A percentile compares a stretch with the other conserved stretches of the same genome.
These are phyloP conservation scores for Tetrahymena borealis DNA, from an alignment of 73 alveolate species.

Conservation along the genomic window DNA sequence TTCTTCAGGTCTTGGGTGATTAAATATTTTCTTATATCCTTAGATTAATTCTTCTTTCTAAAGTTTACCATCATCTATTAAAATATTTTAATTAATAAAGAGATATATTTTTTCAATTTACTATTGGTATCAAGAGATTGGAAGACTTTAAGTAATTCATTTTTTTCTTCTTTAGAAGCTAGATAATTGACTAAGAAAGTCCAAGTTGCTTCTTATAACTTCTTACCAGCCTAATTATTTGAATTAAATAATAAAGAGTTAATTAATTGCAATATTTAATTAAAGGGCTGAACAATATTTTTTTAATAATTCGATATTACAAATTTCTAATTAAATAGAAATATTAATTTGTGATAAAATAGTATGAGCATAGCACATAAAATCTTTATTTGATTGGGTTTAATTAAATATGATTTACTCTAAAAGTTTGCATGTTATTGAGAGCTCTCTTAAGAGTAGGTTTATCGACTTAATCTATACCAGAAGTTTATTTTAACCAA, in stretches of 20 bases:
- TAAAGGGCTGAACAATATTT: no score
- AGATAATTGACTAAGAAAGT: constrained; percentile 14
- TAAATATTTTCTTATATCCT: constrained; percentile 11
- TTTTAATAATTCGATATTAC: no score
- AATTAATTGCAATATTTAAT: no score
- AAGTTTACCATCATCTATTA: not conserved
- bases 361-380: no score
- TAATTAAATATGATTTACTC: not conserved
- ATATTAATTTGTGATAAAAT: no score
- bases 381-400: no score
- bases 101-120: not conserved
- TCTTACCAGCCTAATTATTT: not conserved
- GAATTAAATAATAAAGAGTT: not conserved
- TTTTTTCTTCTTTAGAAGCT: constrained; percentile 28
- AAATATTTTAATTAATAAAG: not conserved
- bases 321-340: no score
- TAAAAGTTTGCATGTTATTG: constrained; percentile 3
- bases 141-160: not conserved
- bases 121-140: not conserved
- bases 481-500: constrained; percentile 39
- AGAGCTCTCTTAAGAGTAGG: constrained; percentile 12
- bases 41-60: not conserved
- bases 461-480: not conserved
- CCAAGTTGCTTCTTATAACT: constrained; percentile 23
- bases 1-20: not conserved